phyloP scores from a whole-genome alignment of 202 grass and related monocot species.

The Thinopyrum obtusiflorum region DNA sequence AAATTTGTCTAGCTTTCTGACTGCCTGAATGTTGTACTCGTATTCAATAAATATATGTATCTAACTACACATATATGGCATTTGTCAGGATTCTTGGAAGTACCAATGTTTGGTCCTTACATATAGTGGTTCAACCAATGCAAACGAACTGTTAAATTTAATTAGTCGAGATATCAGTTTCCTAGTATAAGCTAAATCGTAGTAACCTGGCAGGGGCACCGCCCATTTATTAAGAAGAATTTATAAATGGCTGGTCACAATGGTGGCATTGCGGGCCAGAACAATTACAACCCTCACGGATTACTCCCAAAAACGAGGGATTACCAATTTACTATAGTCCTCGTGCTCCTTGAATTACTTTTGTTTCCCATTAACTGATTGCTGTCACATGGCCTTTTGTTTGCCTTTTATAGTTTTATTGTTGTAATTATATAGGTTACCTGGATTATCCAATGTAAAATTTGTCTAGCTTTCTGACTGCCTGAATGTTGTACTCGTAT shows the following conservation, averaged over 20 bases:
- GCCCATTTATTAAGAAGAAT: background rate
- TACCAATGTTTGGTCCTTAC: background rate
- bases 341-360: too few relatives aligned
- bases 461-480: too few relatives aligned
- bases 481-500: background rate
- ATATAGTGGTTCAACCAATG: background rate
- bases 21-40: background rate
- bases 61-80: background rate
- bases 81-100: background rate
- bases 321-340: too few relatives aligned
- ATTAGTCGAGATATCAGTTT: background rate
- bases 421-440: too few relatives aligned
- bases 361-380: too few relatives aligned
- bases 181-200: background rate
- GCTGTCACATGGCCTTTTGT: too few relatives aligned
- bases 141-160: constrained; percentile 7
- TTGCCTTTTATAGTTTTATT: too few relatives aligned
- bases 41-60: too few relatives aligned
- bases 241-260: background rate
- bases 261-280: background rate
- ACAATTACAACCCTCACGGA: background rate
- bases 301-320: background rate
- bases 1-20: background rate
- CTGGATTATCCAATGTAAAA: too few relatives aligned
- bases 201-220: background rate